Conservation (phyloP, 2,329 filamentous ascomycete species). For the Coleophoma cylindrospora region DNA sequence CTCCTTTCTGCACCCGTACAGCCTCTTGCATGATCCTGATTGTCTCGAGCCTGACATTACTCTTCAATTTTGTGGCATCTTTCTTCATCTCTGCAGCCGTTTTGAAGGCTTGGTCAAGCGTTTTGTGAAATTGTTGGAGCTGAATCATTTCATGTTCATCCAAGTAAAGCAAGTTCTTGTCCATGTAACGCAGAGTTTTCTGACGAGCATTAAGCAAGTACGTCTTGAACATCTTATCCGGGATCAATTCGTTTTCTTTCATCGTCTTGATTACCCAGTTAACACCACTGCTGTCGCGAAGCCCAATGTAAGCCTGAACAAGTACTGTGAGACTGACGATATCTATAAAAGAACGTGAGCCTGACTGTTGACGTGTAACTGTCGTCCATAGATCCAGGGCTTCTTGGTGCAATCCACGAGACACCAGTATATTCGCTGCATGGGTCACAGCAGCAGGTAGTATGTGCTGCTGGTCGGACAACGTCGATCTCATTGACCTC, state of each 20-base stretch:
- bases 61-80: too few relatives aligned
- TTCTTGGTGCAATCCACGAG: conserved; percentile 6
- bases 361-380: conserved; percentile 11
- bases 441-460: conserved; percentile 19
- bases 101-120: too few relatives aligned
- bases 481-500: neutral
- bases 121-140: too few relatives aligned
- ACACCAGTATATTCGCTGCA: conserved; percentile 18
- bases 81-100: too few relatives aligned
- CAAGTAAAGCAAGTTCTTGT: too few relatives aligned
- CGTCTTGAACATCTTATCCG: conserved; percentile 8
- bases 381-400: conserved; percentile 23
- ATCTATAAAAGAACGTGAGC: conserved; percentile 8
- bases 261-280: conserved; percentile 19
- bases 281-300: conserved; percentile 17
- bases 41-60: too few relatives aligned
- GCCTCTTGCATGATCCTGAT: too few relatives aligned
- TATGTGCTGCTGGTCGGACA: conserved; percentile 9
- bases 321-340: conserved; percentile 21
- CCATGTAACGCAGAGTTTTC: too few relatives aligned
- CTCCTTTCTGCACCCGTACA: too few relatives aligned
- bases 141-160: too few relatives aligned
- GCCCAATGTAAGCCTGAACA: conserved; percentile 18
- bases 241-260: conserved; percentile 14
- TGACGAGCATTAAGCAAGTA: too few relatives aligned